phyloP scores from a whole-genome alignment of 2,329 filamentous ascomycete species.

The Aspergillus niger region DNA sequence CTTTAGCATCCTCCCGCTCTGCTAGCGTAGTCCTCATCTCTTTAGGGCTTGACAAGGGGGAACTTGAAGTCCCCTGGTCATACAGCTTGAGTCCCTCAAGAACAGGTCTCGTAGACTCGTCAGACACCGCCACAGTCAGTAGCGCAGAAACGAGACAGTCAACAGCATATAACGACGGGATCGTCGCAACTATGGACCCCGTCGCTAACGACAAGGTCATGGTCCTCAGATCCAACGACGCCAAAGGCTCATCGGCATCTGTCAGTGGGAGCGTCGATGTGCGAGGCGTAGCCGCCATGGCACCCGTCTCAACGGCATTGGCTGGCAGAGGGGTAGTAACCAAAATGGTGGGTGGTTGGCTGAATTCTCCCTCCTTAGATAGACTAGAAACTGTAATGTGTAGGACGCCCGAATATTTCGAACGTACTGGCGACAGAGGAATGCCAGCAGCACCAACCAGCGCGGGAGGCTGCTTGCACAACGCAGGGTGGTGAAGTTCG shows the following conservation, averaged over 20 bases:
- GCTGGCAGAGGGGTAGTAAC: slow-evolving; percentile 41
- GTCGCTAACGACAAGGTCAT: slow-evolving; percentile 45
- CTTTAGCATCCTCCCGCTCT: slow-evolving; percentile 45
- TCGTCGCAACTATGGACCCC: slow-evolving; percentile 40
- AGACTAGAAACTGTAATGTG: slow-evolving; percentile 45
- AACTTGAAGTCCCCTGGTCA: slow-evolving; percentile 19
- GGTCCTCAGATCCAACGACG: slow-evolving; percentile 47
- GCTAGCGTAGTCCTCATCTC: slow-evolving; percentile 42
- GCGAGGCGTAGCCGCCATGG: slow-evolving; percentile 35
- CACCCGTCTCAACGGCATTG: slow-evolving; percentile 37
- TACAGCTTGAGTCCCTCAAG: slow-evolving; percentile 41
- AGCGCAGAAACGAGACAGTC: slow-evolving; percentile 51
- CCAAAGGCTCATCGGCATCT: slow-evolving; percentile 43
- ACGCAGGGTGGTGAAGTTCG: slow-evolving; percentile 50
- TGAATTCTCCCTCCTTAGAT: slow-evolving; percentile 16
- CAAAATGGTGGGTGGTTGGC: slow-evolving; percentile 39
- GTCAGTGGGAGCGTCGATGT: slow-evolving; percentile 45
- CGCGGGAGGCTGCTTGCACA: slow-evolving; percentile 35
- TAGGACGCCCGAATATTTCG: slow-evolving; percentile 37
- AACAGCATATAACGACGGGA: slow-evolving; percentile 51
- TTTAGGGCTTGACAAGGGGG: slow-evolving; percentile 20
- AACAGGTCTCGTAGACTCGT: slow-evolving; percentile 42
- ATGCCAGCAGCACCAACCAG: slow-evolving; percentile 39
- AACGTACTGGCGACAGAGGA: slow-evolving; percentile 35
- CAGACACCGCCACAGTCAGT: slow-evolving; percentile 48